These are phyloP conservation scores for Penicillium sp. DNA, from an alignment of 2,329 filamentous ascomycete species.

Conservation along the genomic window DNA sequence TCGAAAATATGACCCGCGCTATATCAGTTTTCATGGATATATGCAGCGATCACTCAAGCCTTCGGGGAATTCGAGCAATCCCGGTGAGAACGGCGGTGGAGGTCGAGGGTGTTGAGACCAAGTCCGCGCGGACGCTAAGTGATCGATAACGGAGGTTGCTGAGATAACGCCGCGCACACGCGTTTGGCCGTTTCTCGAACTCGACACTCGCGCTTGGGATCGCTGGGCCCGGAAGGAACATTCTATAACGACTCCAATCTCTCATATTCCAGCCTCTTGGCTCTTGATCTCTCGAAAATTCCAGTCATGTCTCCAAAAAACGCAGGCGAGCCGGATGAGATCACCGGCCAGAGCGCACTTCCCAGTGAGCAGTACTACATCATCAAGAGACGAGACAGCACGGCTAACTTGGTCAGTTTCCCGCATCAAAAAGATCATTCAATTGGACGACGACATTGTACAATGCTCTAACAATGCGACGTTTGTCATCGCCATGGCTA, in stretches of 20 bases:
- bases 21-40: conserved; percentile 1
- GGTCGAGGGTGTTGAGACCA: conserved; percentile 15
- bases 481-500: conserved; percentile 88
- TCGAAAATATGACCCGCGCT: not conserved
- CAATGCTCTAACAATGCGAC: conserved; percentile 91
- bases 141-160: conserved; percentile 27
- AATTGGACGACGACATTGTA: conserved; percentile 77
- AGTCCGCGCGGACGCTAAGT: conserved; percentile 24
- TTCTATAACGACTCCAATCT: not conserved
- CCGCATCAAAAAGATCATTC: conserved; percentile 92
- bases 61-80: too few species aligned
- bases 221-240: not conserved
- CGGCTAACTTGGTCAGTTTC: conserved; percentile 61
- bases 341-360: conserved; percentile 79
- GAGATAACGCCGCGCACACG: conserved; percentile 29
- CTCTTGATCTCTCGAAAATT: not conserved
- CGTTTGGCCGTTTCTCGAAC: conserved; percentile 15
- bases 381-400: not conserved
- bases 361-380: conserved; percentile 63
- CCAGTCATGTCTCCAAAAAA: conserved; percentile 77
- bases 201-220: conserved; percentile 9
- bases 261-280: not conserved
- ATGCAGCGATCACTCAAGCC: not conserved
- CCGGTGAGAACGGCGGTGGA: conserved; percentile 7
- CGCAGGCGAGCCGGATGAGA: conserved; percentile 75